Base-by-base conservation (phyloP, 495 filamentous ascomycete genomes). In the Podospora pseudoanserina region DNA sequence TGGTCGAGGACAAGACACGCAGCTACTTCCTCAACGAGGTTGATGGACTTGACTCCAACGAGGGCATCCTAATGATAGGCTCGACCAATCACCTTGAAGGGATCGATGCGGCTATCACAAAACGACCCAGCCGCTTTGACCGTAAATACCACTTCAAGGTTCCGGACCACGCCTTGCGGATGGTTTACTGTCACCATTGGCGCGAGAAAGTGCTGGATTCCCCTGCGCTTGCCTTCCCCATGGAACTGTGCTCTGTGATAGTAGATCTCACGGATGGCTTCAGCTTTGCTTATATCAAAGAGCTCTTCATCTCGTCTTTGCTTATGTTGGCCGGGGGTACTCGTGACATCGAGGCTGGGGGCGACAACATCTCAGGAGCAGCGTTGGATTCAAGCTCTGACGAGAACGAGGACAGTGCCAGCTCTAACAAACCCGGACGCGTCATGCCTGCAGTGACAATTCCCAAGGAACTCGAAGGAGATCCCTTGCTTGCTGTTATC, bases 31-130 rank as follows among this genome's bases (percentile, higher is more conserved):
- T 90, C 34, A 73, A 73, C 56, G 71, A 73, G 58, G 71, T 70
- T 0, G 71, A 73, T 34, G 71, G 87, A 1, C 72, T 90, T 19
- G 85, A 85, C 63, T 81, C 79, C 61, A 88, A 88, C 65, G 81
- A 87, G 68, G 86, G 86, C 18, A 85, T 88, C 53, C 71, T 87
- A 56, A 86, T 87, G 79, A 76, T 88, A 27, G 86, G 80, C 5
- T 82, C 73, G n/a, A 87, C 86, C 18, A 88, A 88, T 67, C 77
- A 87, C 67, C 70, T 85, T n/a, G 82, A 80, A 5, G 69, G 66
- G 32, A 73, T 86, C 2, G 86, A 88, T 65, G 79, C 5, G 59
- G 86, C 84, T 58, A 81, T 88, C 63, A 80, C 84, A 13, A 86
- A 84, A 65, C 77, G 86, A 13, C 86, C 86, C 19, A 82, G 80